Conservation (phyloP, 1,284 basidiomycete genomes). For the Golubevia sp. region DNA sequence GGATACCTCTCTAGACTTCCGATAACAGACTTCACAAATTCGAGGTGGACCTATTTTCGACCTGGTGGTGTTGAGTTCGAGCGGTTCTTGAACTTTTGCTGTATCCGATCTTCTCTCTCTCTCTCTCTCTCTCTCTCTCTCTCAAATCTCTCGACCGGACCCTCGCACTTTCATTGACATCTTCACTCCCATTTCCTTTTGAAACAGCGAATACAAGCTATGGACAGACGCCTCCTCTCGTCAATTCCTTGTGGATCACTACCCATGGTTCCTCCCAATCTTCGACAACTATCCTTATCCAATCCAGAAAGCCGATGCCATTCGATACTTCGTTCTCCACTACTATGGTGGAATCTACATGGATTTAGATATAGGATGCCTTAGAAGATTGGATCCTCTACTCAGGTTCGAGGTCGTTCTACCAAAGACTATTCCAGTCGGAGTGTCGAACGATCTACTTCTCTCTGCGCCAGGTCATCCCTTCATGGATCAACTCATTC, state of each 20-base stretch:
- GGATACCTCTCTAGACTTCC: too few relatives aligned
- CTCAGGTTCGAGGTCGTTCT: constrained; percentile 86
- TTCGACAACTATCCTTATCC: constrained; percentile 90
- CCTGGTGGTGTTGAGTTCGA: too few relatives aligned
- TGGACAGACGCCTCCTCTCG: constrained; percentile 93
- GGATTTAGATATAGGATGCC: constrained; percentile 95
- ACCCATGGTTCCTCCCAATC: constrained; percentile 88
- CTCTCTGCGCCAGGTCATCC: constrained; percentile 83
- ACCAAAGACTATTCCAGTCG: constrained; percentile 86
- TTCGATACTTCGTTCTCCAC: constrained; percentile 96
- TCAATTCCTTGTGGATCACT: constrained; percentile 84
- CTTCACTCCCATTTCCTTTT: constrained; percentile 4
- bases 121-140: too few relatives aligned
- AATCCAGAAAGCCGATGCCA: constrained; percentile 95
- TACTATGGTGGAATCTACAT: constrained; percentile 94
- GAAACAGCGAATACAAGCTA: constrained; percentile 83
- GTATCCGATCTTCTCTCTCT: too few relatives aligned
- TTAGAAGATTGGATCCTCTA: constrained; percentile 84
- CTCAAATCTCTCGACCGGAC: too few relatives aligned
- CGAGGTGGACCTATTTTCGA: too few relatives aligned
- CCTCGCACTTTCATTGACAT: constrained; percentile 2
- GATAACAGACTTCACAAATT: too few relatives aligned
- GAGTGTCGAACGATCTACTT: constrained; percentile 94
- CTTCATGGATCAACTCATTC: constrained; percentile 89
- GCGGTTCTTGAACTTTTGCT: too few relatives aligned